Conservation (phyloP, 2,329 filamentous ascomycete species). For the Talaromyces marneffei region DNA sequence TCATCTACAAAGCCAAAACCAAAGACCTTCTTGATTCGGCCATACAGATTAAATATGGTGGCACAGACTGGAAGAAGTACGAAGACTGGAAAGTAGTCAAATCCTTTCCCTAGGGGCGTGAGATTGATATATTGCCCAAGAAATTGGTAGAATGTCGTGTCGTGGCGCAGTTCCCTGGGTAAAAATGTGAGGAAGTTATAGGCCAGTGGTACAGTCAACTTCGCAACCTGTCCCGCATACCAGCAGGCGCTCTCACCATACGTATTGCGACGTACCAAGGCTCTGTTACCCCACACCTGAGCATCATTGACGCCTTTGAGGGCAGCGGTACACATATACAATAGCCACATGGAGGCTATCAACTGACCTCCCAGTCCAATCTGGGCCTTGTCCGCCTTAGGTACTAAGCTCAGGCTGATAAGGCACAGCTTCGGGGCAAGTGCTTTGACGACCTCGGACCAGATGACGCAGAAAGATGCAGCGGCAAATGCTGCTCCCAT, state of each 20-base stretch:
- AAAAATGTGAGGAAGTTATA: conserved; percentile 97
- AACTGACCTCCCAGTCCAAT: conserved; percentile 83
- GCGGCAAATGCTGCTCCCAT: conserved; percentile 63
- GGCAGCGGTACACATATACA: conserved; percentile 92
- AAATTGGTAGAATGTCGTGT: conserved; percentile 82
- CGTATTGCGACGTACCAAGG: conserved; percentile 82
- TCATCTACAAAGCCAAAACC: conserved; percentile 78
- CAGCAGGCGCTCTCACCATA: conserved; percentile 91
- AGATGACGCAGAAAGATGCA: conserved; percentile 78
- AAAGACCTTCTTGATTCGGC: conserved; percentile 66
- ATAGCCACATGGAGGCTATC: conserved; percentile 78
- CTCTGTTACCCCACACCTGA: conserved; percentile 94
- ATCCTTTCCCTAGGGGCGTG: conserved; percentile 73
- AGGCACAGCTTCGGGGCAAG: conserved; percentile 69
- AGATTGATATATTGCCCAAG: conserved; percentile 77
- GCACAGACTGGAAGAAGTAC: conserved; percentile 80
- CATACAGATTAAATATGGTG: conserved; percentile 84
- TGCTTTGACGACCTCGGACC: conserved; percentile 89
- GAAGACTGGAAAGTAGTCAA: conserved; percentile 84
- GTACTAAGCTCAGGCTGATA: conserved; percentile 57
- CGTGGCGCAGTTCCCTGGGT: conserved; percentile 62
- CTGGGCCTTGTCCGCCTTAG: conserved; percentile 63
- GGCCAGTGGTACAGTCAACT: conserved; percentile 82
- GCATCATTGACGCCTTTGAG: conserved; percentile 84
- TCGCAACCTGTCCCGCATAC: conserved; percentile 89